Base-by-base conservation (phyloP, 805 yeast genomes). In the Ogataea glucozyma region DNA sequence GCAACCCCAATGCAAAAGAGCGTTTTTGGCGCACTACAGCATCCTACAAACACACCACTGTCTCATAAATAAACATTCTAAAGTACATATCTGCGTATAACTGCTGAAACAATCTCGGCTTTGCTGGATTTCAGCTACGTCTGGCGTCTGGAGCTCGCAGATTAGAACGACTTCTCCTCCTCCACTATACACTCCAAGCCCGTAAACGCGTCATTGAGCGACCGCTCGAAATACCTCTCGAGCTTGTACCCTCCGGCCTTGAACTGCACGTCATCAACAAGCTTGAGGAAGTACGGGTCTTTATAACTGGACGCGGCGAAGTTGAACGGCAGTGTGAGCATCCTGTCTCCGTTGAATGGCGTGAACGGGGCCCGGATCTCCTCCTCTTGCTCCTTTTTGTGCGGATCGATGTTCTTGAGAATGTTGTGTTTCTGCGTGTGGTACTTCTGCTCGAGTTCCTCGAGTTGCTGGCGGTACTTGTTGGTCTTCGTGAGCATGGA, bases 291-390 rank as follows among this genome's bases (percentile, higher is more conserved):
- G 42, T 77, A 74, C 16, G 91, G 88, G 60, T 86, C 93, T 44
- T 71, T 72, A 59, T 84, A 85, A 7, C 16, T 29, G 1, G 57
- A 41, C 13, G 53, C 57, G 4, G 65, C 60, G 24, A 63, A 67
- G 12, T 48, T 48, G 64, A 79, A 89, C 21, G 75, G 71, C 41
- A 72, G 71, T 18, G 70, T 64, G 6, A 68, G 47, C 45, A 84
- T 82, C 47, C 93, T 73, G 65, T 91, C 98, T 33, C 97, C 97
- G 58, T 83, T 81, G 66, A 91, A 91, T 7, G 98, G 98, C 9
- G 98, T 89, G 62, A 90, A 91, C 13, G 98, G 98, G 5, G 57
- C 38, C 17, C 49, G 47, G 9, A 48, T 43, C 22, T 36, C 44
- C 10, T 34, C 45, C 16, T 74, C 68, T 12, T 60, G 52, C 17